A percentile compares a stretch with the other conserved stretches of the same genome.
Evolutionary conservation across 176 grass and related monocot species (phyloP).

Genomic region (Eleusine indica): DNA sequence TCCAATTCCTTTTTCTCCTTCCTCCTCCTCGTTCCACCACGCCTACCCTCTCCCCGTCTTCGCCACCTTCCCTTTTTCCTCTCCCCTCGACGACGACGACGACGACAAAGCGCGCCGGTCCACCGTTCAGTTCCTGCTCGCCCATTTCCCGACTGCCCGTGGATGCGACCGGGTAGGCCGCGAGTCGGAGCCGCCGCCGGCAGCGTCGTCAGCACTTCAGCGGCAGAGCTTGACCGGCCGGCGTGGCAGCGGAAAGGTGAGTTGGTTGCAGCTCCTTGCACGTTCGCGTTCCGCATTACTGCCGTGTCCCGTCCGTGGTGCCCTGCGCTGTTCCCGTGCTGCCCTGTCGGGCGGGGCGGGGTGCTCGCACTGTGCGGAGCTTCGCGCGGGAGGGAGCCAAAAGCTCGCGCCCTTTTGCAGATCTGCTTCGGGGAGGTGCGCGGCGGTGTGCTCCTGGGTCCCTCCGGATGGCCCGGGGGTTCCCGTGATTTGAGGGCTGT

Average conservation of each 20-base stretch:
- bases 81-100: background rate
- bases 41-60: background rate
- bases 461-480: constrained; percentile 26
- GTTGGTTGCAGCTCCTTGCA: constrained; percentile 16
- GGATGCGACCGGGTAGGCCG: background rate
- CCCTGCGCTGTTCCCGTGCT: constrained; percentile 31
- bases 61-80: background rate
- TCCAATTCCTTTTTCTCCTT: constrained; percentile 15
- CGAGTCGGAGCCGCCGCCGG: background rate
- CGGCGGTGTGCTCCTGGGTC: constrained; percentile 43
- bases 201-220: background rate
- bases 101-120: background rate
- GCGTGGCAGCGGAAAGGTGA: constrained; percentile 27
- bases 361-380: constrained; percentile 31
- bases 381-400: background rate
- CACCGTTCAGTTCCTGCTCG: background rate
- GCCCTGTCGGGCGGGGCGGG: background rate
- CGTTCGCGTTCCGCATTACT: constrained; percentile 45
- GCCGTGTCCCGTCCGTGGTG: constrained; percentile 14
- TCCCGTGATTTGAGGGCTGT: constrained; percentile 43
- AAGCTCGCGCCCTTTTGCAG: constrained; percentile 1
- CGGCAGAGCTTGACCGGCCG: background rate
- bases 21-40: background rate
- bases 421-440: constrained; percentile 51
- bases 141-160: background rate